Base-by-base conservation (phyloP, 768 basidiomycete species). In the Mycena vulgaris region DNA sequence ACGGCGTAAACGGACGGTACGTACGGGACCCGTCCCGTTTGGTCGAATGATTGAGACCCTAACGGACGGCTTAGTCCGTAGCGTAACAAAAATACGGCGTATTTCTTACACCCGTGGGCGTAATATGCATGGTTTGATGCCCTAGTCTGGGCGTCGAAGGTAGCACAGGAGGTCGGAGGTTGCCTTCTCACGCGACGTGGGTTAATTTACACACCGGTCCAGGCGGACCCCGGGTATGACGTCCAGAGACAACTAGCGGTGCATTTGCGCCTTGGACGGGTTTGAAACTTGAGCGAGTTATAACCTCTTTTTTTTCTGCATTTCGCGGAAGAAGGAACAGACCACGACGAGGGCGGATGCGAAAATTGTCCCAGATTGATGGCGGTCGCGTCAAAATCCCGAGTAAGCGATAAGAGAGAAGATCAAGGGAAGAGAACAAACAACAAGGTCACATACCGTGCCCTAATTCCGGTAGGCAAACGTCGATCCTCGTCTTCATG, bases 121-220 rank as follows among this genome's bases (percentile, higher is more conserved):
- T n/a, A n/a, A n/a, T n/a, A n/a, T n/a, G n/a, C n/a, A n/a, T n/a
- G n/a, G n/a, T n/a, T n/a, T n/a, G n/a, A n/a, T n/a, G n/a, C n/a
- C n/a, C n/a, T n/a, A n/a, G n/a, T n/a, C n/a, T n/a, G n/a, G n/a
- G n/a, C n/a, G n/a, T n/a, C n/a, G n/a, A n/a, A n/a, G n/a, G n/a
- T n/a, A 19, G 30, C 17, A 5, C 10, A 9, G 30, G 33, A 57
- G 19, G 5, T 21, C 25, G 27, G 56, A 28, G 5, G 56, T 1
- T 14, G n/a, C 16, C 39, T 57, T 57, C 56, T 56, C 33, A 39
- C 55, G 23, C 55, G 56, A 42, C 55, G 55, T 56, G 55, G 23
- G 14, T 37, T 35, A 21, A 37, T 40, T 57, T 57, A 40, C 56
- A 51, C 11, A 28, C 28, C 49, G 56, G 56, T 40, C 10, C 11